Conservation (phyloP, 768 basidiomycete genomes). For the Macrolepiota dolichaula region DNA sequence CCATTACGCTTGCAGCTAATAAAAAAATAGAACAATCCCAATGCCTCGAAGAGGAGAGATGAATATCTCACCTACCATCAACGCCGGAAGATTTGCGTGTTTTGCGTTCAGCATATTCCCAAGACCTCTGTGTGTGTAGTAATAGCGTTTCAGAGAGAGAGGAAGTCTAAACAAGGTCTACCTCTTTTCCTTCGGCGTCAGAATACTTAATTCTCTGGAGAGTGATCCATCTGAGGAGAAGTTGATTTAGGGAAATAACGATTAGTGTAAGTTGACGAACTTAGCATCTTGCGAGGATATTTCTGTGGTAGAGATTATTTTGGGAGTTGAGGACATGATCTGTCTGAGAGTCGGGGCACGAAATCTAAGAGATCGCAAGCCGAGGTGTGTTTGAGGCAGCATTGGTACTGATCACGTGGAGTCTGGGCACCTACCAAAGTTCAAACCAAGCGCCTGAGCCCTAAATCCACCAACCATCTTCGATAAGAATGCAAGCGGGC, state of each 20-base stretch:
- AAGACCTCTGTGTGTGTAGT: constrained; percentile 52
- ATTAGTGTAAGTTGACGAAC: constrained; percentile 23
- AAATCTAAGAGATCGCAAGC: background rate
- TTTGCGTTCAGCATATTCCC: constrained; percentile 87
- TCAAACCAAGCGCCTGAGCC: background rate
- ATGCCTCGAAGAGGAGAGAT: background rate
- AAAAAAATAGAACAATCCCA: background rate
- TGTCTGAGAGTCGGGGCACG: too few relatives aligned
- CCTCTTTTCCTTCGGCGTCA: constrained; percentile 76
- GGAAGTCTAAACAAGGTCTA: constrained; percentile 22
- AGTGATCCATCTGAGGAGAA: constrained; percentile 67
- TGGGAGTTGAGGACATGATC: constrained; percentile 27
- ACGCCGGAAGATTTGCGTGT: constrained; percentile 74
- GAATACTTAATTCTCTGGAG: constrained; percentile 78
- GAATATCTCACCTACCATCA: constrained; percentile 54
- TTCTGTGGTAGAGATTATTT: constrained; percentile 49
- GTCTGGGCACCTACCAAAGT: background rate
- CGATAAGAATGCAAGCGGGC: background rate
- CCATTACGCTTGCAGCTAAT: constrained; percentile 80
- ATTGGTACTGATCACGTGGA: background rate
- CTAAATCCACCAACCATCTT: background rate
- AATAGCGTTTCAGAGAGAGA: background rate
- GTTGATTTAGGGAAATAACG: background rate
- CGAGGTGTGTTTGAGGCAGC: background rate
- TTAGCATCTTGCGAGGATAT: constrained; percentile 56